These are phyloP conservation scores for Podosphaera leucotricha DNA, from an alignment of 2,329 filamentous ascomycete species.

Conservation along the genomic window DNA sequence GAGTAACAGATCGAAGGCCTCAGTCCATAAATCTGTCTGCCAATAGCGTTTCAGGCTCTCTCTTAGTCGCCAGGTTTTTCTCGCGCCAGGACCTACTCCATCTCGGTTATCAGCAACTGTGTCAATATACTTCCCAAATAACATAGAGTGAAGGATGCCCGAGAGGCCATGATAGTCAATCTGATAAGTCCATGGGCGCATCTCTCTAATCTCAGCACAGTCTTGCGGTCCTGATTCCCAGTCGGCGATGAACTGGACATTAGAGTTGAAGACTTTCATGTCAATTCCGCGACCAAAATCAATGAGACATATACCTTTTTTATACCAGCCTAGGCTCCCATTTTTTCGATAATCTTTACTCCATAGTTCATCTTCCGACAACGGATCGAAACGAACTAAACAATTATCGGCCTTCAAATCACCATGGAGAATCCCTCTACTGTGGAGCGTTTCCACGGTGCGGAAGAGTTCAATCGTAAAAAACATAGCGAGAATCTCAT, in stretches of 20 bases:
- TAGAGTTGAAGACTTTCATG: conserved; percentile 57
- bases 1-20: conserved; percentile 62
- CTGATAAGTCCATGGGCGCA: conserved; percentile 89
- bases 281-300: conserved; percentile 92
- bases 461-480: conserved; percentile 79
- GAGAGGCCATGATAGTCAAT: conserved; percentile 90
- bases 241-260: conserved; percentile 78
- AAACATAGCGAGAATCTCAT: conserved; percentile 85
- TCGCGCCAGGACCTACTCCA: conserved; percentile 20
- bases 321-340: conserved; percentile 55
- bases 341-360: conserved; percentile 43
- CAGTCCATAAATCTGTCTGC: conserved; percentile 77
- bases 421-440: conserved; percentile 61
- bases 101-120: conserved; percentile 22
- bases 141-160: conserved; percentile 62
- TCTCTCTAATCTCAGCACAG: conserved; percentile 87
- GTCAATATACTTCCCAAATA: conserved; percentile 91
- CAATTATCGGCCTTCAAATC: conserved; percentile 95
- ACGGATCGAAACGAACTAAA: conserved; percentile 53
- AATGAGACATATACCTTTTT: conserved; percentile 65
- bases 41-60: conserved; percentile 85
- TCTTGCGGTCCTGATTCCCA: conserved; percentile 78
- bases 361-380: conserved; percentile 24
- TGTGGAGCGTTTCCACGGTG: conserved; percentile 68
- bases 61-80: conserved; percentile 52